Percentiles rank a stretch among this genome's conserved stretches.
Evolutionary conservation across 208 protist species (phyloP).

Genomic region (Borovskyia barvae): DNA sequence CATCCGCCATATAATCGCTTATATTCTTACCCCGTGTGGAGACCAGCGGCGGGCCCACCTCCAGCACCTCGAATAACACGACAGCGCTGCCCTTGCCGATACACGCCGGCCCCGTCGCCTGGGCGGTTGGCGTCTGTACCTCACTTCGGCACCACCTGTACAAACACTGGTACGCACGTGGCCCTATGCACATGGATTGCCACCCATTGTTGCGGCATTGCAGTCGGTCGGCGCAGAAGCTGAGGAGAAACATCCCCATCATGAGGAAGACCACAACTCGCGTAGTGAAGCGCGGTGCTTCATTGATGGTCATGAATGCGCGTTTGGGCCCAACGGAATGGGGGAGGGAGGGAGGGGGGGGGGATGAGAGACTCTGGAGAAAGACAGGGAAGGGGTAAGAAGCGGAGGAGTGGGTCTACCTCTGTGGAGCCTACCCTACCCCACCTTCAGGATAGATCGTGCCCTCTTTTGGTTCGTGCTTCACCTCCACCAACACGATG

Average conservation of each 20-base stretch:
- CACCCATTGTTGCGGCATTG: constrained; percentile 29
- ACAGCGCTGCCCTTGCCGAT: not conserved
- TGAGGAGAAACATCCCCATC: constrained; percentile 29
- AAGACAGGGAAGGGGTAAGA: too few relatives aligned
- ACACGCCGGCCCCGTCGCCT: not conserved
- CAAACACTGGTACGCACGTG: constrained; percentile 7
- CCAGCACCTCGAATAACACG: constrained; percentile 6
- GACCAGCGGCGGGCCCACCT: constrained; percentile 17
- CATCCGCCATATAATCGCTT: constrained; percentile 15
- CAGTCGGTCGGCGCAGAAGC: constrained; percentile 23
- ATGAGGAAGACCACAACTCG: constrained; percentile 26
- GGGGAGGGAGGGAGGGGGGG: too few relatives aligned
- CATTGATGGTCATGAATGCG: constrained; percentile 20
- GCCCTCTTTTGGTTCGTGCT: too few relatives aligned
- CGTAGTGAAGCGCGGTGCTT: constrained; percentile 35
- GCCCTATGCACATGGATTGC: constrained; percentile 7
- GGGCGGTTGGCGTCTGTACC: not conserved
- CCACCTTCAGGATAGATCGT: too few relatives aligned
- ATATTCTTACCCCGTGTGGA: constrained; percentile 3
- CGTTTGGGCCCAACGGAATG: too few relatives aligned
- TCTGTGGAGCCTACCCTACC: too few relatives aligned
- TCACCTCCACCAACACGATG: too few relatives aligned
- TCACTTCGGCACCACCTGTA: not conserved
- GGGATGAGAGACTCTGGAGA: too few relatives aligned
- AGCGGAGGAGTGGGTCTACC: too few relatives aligned